These are phyloP conservation scores for Amylostereum areolatum DNA, from an alignment of 1,284 basidiomycete genomes.

Conservation along the genomic window DNA sequence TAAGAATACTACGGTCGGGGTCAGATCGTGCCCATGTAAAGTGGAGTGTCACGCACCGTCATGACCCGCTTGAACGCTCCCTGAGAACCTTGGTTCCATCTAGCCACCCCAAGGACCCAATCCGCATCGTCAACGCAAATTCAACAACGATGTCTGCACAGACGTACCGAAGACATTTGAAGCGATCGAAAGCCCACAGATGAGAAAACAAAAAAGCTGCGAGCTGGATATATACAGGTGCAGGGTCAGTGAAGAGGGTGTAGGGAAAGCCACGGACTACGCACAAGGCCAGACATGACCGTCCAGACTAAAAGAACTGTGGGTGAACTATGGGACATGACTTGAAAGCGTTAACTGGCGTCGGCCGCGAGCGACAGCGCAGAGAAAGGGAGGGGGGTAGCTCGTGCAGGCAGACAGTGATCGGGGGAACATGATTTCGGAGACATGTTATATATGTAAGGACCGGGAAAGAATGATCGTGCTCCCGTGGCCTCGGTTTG, in stretches of 20 bases:
- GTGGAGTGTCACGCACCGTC: slow-evolving; percentile 46
- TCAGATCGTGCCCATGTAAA: neutral
- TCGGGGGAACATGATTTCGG: too few species aligned
- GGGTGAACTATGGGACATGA: slow-evolving; percentile 63
- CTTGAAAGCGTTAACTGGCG: neutral
- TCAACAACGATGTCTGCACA: neutral
- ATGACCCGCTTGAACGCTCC: slow-evolving; percentile 76
- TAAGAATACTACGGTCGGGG: slow-evolving; percentile 57
- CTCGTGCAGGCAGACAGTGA: too few species aligned
- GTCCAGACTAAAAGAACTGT: slow-evolving; percentile 59
- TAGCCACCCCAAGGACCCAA: slow-evolving; percentile 17
- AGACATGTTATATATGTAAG: too few species aligned
- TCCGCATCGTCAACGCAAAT: neutral
- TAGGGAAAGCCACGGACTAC: slow-evolving; percentile 11
- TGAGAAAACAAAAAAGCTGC: slow-evolving; percentile 61
- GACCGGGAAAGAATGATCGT: too few species aligned
- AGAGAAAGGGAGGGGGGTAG: too few species aligned
- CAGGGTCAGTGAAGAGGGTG: neutral
- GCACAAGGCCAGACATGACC: slow-evolving; percentile 43
- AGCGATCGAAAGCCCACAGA: slow-evolving; percentile 72
- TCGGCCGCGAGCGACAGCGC: too few species aligned
- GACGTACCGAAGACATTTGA: slow-evolving; percentile 60
- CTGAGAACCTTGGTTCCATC: slow-evolving; percentile 61
- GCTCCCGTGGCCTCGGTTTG: too few species aligned
- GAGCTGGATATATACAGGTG: slow-evolving; percentile 32